phyloP scores from a whole-genome alignment of 331 rosid species.

The Malus hybrid region DNA sequence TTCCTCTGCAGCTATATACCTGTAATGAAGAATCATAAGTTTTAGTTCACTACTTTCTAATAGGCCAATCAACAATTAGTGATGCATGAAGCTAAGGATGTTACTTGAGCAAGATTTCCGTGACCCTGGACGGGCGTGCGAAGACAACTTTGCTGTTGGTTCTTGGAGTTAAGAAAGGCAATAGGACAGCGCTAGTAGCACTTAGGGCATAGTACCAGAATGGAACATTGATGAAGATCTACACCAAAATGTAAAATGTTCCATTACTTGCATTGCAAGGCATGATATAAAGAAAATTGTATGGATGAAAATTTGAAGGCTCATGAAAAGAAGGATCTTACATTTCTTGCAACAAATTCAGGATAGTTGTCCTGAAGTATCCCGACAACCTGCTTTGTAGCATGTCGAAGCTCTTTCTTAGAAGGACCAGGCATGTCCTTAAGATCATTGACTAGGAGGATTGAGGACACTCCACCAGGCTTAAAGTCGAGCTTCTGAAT shows the following conservation, averaged over 20 bases:
- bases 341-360: constrained; percentile 82
- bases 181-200: constrained; percentile 62
- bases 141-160: constrained; percentile 78
- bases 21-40: constrained; percentile 9
- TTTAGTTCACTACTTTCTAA: background rate
- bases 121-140: constrained; percentile 79
- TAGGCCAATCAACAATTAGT: too few relatives aligned
- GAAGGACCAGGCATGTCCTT: constrained; percentile 73
- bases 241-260: background rate
- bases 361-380: constrained; percentile 79
- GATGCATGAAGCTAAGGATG: background rate
- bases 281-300: background rate
- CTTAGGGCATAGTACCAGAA: constrained; percentile 87
- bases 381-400: constrained; percentile 74
- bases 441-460: constrained; percentile 72
- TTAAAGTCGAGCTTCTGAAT: constrained; percentile 63
- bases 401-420: constrained; percentile 71
- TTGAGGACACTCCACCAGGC: constrained; percentile 58
- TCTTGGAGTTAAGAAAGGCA: constrained; percentile 72
- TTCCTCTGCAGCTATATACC: constrained; percentile 68
- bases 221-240: constrained; percentile 87
- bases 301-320: background rate
- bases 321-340: constrained; percentile 2
- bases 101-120: constrained; percentile 63
- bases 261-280: background rate